Percentiles rank a stretch among this genome's conserved stretches.
Conservation (phyloP, 371 early-diverging fungal species). For the Polyrhizophydium stewartii region DNA sequence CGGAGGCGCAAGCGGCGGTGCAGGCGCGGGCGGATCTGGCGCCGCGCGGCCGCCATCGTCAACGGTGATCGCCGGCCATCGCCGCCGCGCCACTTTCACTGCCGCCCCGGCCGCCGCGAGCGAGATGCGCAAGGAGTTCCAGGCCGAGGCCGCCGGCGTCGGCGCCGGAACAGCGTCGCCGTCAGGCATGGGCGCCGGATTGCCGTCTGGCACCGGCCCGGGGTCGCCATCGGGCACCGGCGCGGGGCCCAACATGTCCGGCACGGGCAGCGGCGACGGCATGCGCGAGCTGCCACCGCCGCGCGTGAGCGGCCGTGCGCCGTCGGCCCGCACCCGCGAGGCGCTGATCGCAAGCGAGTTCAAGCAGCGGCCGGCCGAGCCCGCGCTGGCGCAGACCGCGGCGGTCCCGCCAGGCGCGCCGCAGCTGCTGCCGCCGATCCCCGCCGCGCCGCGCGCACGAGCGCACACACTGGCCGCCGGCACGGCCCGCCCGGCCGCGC, state of each 20-base stretch:
- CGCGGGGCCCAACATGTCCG: background rate
- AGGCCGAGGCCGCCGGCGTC: background rate
- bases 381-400: constrained; percentile 8
- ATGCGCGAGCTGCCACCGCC: constrained; percentile 10
- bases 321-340: constrained; percentile 7
- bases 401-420: constrained; percentile 9
- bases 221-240: background rate
- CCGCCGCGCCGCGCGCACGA: constrained; percentile 9
- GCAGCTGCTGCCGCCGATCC: constrained; percentile 15
- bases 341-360: constrained; percentile 11
- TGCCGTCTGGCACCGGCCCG: background rate
- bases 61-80: background rate
- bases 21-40: background rate
- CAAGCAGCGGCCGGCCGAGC: constrained; percentile 1
- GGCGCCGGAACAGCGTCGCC: constrained; percentile 2
- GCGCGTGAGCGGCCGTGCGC: background rate
- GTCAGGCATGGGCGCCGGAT: background rate
- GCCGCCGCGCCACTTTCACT: constrained; percentile 23
- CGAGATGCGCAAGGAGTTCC: constrained; percentile 27
- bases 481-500: constrained; percentile 4
- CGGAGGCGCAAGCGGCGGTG: constrained; percentile 2
- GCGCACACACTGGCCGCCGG: background rate
- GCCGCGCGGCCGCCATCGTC: background rate
- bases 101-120: constrained; percentile 24
- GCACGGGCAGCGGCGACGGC: background rate